Base-by-base conservation (phyloP, 768 basidiomycete species). In the Mycena kentingensis region DNA sequence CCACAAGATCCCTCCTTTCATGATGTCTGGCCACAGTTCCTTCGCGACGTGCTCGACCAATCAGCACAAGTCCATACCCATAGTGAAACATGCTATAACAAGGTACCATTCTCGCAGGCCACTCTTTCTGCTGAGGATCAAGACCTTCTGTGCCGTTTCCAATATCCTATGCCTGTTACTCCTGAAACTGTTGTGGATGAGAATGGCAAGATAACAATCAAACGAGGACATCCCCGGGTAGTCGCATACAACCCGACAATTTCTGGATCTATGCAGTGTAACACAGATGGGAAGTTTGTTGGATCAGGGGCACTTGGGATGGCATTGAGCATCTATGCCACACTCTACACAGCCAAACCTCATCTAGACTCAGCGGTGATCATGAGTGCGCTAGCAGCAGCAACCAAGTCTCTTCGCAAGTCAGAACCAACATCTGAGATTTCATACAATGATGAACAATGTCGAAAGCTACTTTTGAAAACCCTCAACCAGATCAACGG, bases 401-500 rank as follows among this genome's bases (percentile, higher is more conserved):
- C 52, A 6, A 49, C 32, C 1, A 49, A 49, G 29, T 16, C 46
- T n/a, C 22, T 54, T 1, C 6, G 13, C 12, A 10, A 22, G 6
- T 12, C 41, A 8, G 41, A 42, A 5, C 10, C 41, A 5, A 10
- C 11, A 5, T 5, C 22, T 12, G 5, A 6, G 12, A 27, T 25
- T 24, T 50, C 49, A 3, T 5, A 2, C 4, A 31, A 49, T 2
- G 31, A 38, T 2, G 47, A 55, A 49, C 21, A 34, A 2, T 47
- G 53, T 36, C 41, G 53, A 41, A 41, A 34, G 27, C 21, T 54
- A 4, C 36, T 54, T 1, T 32, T 54, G 31, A 57, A 57, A 22
- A 57, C 56, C n/a, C 25, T 57, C 5, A 57, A 57, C 21, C 55
- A 57, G 19, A 52, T 57, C 32, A 52, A 52, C 34, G 46, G 46